phyloP scores from a whole-genome alignment of 2,329 filamentous ascomycete species.

The Alternaria atra region DNA sequence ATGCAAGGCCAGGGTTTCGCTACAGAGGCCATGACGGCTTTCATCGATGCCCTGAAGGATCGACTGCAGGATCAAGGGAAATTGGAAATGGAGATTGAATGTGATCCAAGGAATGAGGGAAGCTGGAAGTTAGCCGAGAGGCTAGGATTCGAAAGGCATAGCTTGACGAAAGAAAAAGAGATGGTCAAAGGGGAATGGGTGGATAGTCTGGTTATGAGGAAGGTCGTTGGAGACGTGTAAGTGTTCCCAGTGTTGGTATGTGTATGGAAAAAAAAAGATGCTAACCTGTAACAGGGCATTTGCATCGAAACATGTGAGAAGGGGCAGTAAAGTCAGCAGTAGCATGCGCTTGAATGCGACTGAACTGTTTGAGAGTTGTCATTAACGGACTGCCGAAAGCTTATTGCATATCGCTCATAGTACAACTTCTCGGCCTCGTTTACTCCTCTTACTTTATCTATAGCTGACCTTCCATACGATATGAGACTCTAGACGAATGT shows the following conservation, averaged over 20 bases:
- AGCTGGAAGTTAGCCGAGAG: conserved; percentile 44
- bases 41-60: conserved; percentile 31
- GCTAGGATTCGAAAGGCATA: conserved; percentile 40
- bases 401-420: not conserved
- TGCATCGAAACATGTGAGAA: conserved; percentile 9
- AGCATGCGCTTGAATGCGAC: conserved; percentile 11
- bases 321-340: conserved; percentile 9
- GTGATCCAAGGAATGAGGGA: conserved; percentile 44
- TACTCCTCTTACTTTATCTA: not conserved
- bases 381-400: not conserved
- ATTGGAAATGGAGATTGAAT: conserved; percentile 46
- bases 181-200: conserved; percentile 49
- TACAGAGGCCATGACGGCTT: conserved; percentile 42
- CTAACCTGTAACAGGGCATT: not conserved
- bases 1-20: conserved; percentile 40
- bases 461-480: not conserved
- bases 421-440: not conserved
- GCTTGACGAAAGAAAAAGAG: conserved; percentile 35
- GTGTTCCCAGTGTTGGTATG: not conserved
- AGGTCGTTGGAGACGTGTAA: conserved; percentile 26
- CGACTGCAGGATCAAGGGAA: conserved; percentile 13
- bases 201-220: conserved; percentile 39
- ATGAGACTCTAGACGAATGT: not conserved
- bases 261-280: not conserved
- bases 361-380: conserved; percentile 10